Percentiles rank a stretch among this genome's conserved stretches.
phyloP scores from a whole-genome alignment of 1,139 yeast genomes.

The Magnusiomyces suaveolens region DNA sequence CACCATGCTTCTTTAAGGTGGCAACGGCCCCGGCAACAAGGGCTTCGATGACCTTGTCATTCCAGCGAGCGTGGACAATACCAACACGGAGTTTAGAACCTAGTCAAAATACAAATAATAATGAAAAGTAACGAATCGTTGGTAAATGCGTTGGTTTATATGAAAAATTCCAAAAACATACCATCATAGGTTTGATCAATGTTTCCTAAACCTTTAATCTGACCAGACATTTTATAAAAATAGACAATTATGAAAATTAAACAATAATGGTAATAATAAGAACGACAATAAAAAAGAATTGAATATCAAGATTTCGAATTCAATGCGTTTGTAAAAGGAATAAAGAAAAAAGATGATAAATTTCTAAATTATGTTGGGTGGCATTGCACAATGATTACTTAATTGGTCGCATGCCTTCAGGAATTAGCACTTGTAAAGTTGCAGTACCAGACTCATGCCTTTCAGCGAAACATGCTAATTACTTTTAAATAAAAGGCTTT shows the following conservation, averaged over 20 bases:
- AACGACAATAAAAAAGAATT: no score
- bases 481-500: no score
- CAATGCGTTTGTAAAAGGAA: no score
- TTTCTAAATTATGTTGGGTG: no score
- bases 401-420: no score
- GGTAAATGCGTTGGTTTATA: no score
- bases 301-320: no score
- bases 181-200: constrained; percentile 11
- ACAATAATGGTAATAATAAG: neutral
- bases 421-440: no score
- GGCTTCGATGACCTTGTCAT: constrained; percentile 61
- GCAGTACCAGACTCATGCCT: no score
- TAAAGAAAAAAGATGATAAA: no score
- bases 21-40: constrained; percentile 68
- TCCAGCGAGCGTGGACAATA: constrained; percentile 95
- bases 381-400: no score
- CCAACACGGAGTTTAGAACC: constrained; percentile 63
- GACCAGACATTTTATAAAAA: constrained; percentile 4
- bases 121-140: neutral
- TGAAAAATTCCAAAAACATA: neutral
- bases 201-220: constrained; percentile 14
- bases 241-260: neutral
- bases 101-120: constrained; percentile 13
- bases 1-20: constrained; percentile 56
- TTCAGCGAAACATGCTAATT: no score